phyloP scores from a whole-genome alignment of 2,329 filamentous ascomycete genomes.

The Aspergillus udagawae region DNA sequence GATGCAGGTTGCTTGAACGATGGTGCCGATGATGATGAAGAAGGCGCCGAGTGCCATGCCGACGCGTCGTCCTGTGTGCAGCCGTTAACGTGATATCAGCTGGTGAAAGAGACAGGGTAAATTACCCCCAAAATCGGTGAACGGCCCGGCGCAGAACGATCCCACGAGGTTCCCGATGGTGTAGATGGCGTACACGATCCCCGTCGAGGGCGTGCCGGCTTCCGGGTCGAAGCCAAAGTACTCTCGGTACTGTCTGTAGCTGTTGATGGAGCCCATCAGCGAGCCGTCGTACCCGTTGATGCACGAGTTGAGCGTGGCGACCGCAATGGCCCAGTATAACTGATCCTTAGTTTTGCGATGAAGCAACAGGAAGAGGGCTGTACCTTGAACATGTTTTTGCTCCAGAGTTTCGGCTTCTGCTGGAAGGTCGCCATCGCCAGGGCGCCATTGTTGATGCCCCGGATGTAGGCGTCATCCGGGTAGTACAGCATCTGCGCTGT shows the following conservation, averaged over 20 bases:
- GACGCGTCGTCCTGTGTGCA: slow-evolving; percentile 20
- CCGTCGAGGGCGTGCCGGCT: slow-evolving; percentile 39
- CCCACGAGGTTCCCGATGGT: slow-evolving; percentile 49
- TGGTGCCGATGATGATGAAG: slow-evolving; percentile 24
- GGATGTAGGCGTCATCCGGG: slow-evolving; percentile 11
- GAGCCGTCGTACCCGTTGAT: slow-evolving; percentile 50
- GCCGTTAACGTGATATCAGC: too few relatives aligned
- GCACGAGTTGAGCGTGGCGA: slow-evolving; percentile 44
- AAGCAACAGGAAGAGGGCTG: not conserved
- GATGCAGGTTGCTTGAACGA: slow-evolving; percentile 23
- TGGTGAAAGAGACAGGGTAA: not conserved
- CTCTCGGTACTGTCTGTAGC: slow-evolving; percentile 41
- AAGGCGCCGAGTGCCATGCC: slow-evolving; percentile 26
- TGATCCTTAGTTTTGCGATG: slow-evolving; percentile 9
- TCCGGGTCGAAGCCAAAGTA: slow-evolving; percentile 36
- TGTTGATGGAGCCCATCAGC: slow-evolving; percentile 49
- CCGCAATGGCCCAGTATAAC: slow-evolving; percentile 40
- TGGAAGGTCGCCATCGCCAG: slow-evolving; percentile 29
- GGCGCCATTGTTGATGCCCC: slow-evolving; percentile 24
- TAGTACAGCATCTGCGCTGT: not conserved
- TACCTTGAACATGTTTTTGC: slow-evolving; percentile 44
- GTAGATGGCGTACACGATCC: slow-evolving; percentile 49
- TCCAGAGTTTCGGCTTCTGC: slow-evolving; percentile 33
- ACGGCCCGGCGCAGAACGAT: slow-evolving; percentile 42
- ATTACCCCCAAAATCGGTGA: slow-evolving; percentile 37